A percentile compares a stretch with the other conserved stretches of the same genome.
Evolutionary conservation across 805 yeast species (phyloP).

Genomic region (Myxozyma sirexii): DNA sequence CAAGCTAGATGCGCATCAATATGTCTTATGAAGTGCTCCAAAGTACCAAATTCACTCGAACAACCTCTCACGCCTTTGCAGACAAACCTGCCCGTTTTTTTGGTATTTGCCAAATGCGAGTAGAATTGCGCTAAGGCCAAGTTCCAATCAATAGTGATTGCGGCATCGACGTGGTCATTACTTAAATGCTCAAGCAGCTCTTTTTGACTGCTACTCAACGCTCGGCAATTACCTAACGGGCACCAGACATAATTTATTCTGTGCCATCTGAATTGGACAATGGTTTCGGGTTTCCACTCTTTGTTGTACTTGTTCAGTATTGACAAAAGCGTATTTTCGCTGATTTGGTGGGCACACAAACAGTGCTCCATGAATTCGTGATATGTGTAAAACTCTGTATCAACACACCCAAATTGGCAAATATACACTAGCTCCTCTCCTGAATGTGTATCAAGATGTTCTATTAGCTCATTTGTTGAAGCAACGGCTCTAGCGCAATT

Average conservation of each 20-base stretch:
- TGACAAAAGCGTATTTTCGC: background rate
- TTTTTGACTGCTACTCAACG: background rate
- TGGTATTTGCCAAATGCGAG: background rate
- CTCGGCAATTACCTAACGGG: background rate
- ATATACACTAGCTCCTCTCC: too few species aligned
- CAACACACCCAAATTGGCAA: background rate
- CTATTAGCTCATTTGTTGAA: too few species aligned
- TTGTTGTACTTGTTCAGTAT: background rate
- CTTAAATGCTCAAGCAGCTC: background rate
- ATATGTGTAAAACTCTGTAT: background rate
- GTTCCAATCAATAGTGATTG: background rate
- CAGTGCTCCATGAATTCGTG: background rate
- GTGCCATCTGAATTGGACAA: too few species aligned
- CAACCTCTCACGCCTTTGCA: background rate
- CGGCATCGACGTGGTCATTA: background rate
- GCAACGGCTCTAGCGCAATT: too few species aligned
- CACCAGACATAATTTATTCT: background rate
- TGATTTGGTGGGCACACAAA: background rate
- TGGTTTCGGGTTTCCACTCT: background rate
- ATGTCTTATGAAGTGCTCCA: background rate
- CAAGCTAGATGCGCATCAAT: background rate
- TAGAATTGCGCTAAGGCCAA: background rate
- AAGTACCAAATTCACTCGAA: background rate
- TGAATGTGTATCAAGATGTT: too few species aligned
- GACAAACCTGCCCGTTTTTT: background rate